A percentile compares a stretch with the other conserved stretches of the same genome.
These are phyloP conservation scores for Powellomyces hirtus DNA, from an alignment of 192 early-diverging fungal species.

Conservation along the genomic window DNA sequence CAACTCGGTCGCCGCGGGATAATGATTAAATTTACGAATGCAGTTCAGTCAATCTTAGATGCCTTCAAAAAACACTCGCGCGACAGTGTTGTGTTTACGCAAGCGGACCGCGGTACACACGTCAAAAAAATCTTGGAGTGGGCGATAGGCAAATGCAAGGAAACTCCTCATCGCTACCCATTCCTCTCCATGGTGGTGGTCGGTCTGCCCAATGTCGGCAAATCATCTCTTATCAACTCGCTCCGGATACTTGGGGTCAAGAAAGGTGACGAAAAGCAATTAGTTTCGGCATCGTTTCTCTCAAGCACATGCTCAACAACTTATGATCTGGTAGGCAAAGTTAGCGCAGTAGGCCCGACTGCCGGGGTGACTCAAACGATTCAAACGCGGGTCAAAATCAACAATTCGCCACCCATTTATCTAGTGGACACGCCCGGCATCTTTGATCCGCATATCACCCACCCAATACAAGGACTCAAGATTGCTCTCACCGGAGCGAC, in stretches of 20 bases:
- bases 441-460: constrained; percentile 82
- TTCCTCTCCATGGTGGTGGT: constrained; percentile 75
- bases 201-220: constrained; percentile 97
- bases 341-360: constrained; percentile 75
- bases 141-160: constrained; percentile 45
- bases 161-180: constrained; percentile 28
- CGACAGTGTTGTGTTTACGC: constrained; percentile 53
- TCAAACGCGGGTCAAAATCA: constrained; percentile 74
- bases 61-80: neutral
- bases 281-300: too few species aligned
- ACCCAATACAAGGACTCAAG: constrained; percentile 80
- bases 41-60: constrained; percentile 4
- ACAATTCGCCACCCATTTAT: constrained; percentile 88
- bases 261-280: constrained; percentile 61
- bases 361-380: constrained; percentile 85
- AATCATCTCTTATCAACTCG: constrained; percentile 88
- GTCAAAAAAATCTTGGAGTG: constrained; percentile 68
- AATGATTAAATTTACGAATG: too few species aligned
- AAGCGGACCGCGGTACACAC: constrained; percentile 53
- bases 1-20: too few species aligned
- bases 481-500: constrained; percentile 88
- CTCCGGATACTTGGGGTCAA: constrained; percentile 73
- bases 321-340: constrained; percentile 56
- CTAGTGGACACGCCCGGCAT: constrained; percentile 89
- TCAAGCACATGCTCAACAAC: too few species aligned